Base-by-base conservation (phyloP, 495 filamentous ascomycete genomes). In the Podospora pseudocomata region DNA sequence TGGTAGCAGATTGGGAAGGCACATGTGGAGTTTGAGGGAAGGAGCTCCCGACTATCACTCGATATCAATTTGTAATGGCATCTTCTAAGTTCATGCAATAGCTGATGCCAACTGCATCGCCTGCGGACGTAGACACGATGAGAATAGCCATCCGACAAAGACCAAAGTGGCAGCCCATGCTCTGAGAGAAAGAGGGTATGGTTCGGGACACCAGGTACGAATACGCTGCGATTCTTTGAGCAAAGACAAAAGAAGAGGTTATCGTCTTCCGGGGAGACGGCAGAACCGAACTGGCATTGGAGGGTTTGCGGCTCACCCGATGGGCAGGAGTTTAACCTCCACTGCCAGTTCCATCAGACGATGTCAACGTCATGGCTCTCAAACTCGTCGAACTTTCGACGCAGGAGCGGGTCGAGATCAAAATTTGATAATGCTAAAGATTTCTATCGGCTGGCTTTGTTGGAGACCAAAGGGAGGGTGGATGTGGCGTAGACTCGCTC, bases 201-300 rank as follows among this genome's bases (percentile, higher is more conserved):
- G 4, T 5, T 3, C 39, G 39, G 39, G 39, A 49, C 13, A 13
- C 9, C 39, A 49, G 39, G 39, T 49, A 49, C 39, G 39, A 49
- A 18, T 93, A 93, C 78, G 84, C 85, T 39, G 90, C 92, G 28
- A 92, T 93, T 64, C 93, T 93, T 74, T 85, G 91, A 15, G 80
- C 90, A 28, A 85, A 91, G 1, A 84, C 76, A 2, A 78, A 83
- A 57, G 82, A 89, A 1, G 90, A 94, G 73, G 73, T 92, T 5
- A 49, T 83, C 80, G 0, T 78, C 73, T 56, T 89, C 91, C 2
- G 79, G 83, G 64, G 81, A 83, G 69, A 89, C 89, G 3, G 90
- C 91, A 3, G 83, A 89, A 70, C 76, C 82, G 55, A 90, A 88
- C 55, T 90, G 91, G 0, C 79, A 93, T 44, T 94, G 90, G 90